Evolutionary conservation across 2,329 filamentous ascomycete species (phyloP).

Genomic region (Colletotrichum kahawae): DNA sequence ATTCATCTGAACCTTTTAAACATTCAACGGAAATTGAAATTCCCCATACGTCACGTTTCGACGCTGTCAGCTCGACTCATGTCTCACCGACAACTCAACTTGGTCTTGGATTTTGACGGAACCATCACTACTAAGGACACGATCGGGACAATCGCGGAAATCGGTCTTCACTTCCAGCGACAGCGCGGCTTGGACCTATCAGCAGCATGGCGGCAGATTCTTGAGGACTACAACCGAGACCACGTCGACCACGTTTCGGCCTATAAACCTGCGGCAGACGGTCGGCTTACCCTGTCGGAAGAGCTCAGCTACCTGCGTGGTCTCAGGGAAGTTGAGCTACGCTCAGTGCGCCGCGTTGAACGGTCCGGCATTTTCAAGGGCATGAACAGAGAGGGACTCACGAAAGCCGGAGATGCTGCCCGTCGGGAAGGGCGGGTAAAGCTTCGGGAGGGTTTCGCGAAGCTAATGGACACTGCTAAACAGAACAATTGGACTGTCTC

Average conservation of each 20-base stretch:
- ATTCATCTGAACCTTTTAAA: not conserved
- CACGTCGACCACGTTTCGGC: constrained; percentile 38
- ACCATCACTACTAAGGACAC: constrained; percentile 63
- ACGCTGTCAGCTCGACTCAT: constrained; percentile 8
- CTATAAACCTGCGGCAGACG: constrained; percentile 35
- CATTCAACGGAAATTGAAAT: not conserved
- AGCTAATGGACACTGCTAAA: constrained; percentile 31
- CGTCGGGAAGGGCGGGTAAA: constrained; percentile 36
- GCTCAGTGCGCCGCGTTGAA: constrained; percentile 50
- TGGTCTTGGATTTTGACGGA: constrained; percentile 65
- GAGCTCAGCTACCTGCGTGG: constrained; percentile 51
- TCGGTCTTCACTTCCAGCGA: constrained; percentile 40
- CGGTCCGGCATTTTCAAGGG: constrained; percentile 49
- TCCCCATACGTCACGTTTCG: not conserved
- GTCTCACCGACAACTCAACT: constrained; percentile 33
- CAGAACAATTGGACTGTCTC: constrained; percentile 41
- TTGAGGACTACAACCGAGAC: constrained; percentile 51
- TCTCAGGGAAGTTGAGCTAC: constrained; percentile 48
- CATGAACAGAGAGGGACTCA: constrained; percentile 36
- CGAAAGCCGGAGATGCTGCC: constrained; percentile 41
- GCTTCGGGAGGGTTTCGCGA: constrained; percentile 45
- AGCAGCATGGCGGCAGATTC: constrained; percentile 48
- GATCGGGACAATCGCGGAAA: constrained; percentile 50
- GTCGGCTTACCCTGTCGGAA: constrained; percentile 37
- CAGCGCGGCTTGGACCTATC: constrained; percentile 36